A percentile compares a stretch with the other conserved stretches of the same genome.
Evolutionary conservation across 73 alveolate species (phyloP).

Genomic region (Uronychia binucleata): DNA sequence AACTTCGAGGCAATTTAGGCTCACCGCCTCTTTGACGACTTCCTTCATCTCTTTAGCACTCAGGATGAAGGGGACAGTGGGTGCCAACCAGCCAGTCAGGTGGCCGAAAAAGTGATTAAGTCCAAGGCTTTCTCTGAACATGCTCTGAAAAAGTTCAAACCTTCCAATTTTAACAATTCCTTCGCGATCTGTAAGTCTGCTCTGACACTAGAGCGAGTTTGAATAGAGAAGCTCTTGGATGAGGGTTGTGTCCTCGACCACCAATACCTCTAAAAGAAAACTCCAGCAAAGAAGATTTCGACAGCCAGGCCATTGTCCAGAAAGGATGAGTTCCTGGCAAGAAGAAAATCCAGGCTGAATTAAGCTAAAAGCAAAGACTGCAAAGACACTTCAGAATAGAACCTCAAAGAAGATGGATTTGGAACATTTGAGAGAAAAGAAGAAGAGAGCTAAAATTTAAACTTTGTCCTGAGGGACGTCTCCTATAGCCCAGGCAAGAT

Average conservation of each 20-base stretch:
- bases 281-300: neutral
- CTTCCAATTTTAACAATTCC: neutral
- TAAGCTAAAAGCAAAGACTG: no score
- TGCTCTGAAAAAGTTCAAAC: neutral
- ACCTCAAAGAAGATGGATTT: no score
- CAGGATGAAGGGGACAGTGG: conserved; percentile 1
- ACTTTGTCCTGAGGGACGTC: no score
- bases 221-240: neutral
- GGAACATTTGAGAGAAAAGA: no score
- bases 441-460: no score
- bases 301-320: neutral
- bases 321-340: neutral
- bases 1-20: neutral
- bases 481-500: no score
- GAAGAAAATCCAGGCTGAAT: neutral
- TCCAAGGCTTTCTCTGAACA: neutral
- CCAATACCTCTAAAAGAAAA: neutral
- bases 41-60: neutral
- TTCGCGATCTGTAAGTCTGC: neutral
- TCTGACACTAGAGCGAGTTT: neutral
- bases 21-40: neutral
- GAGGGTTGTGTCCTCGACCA: neutral
- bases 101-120: neutral
- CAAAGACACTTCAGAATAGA: no score
- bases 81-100: no score